phyloP scores from a whole-genome alignment of 768 basidiomycete species.

The Chiua virens region DNA sequence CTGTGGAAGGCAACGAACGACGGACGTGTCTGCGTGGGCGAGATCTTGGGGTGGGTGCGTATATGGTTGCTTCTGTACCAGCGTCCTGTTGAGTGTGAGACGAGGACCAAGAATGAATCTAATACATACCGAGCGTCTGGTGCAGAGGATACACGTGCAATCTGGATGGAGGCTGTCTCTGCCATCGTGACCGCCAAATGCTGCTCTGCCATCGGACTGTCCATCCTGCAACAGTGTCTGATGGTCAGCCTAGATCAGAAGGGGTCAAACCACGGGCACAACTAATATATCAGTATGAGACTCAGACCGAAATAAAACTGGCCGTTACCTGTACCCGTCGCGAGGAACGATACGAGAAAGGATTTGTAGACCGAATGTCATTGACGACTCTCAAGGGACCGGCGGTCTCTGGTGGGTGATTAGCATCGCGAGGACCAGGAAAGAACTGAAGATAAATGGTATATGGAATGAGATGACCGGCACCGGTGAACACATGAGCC shows the following conservation, averaged over 20 bases:
- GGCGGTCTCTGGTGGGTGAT: no score
- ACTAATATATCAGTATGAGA: not conserved
- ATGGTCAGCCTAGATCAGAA: conserved; percentile 3
- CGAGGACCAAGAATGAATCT: not conserved
- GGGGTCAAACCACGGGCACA: not conserved
- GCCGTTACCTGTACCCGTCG: no score
- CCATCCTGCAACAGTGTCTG: not conserved
- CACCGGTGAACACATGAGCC: no score
- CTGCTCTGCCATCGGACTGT: conserved; percentile 1
- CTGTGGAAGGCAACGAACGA: conserved; percentile 19
- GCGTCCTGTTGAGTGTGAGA: conserved; percentile 14
- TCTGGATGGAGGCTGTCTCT: conserved; percentile 2
- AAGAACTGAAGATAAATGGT: no score
- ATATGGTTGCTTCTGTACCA: not conserved
- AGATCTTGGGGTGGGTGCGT: not conserved
- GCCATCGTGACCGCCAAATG: conserved; percentile 16
- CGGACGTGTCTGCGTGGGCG: conserved; percentile 3
- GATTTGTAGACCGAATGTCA: not conserved
- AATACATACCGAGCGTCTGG: conserved; percentile 2
- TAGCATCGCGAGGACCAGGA: no score
- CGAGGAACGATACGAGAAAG: not conserved
- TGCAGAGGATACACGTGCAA: conserved; percentile 12
- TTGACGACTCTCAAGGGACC: not conserved
- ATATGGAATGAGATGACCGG: no score
- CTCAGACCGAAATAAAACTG: conserved; percentile 2